Evolutionary conservation across 2,329 filamentous ascomycete genomes (phyloP).

Genomic region (Aspergillus arachidicola): DNA sequence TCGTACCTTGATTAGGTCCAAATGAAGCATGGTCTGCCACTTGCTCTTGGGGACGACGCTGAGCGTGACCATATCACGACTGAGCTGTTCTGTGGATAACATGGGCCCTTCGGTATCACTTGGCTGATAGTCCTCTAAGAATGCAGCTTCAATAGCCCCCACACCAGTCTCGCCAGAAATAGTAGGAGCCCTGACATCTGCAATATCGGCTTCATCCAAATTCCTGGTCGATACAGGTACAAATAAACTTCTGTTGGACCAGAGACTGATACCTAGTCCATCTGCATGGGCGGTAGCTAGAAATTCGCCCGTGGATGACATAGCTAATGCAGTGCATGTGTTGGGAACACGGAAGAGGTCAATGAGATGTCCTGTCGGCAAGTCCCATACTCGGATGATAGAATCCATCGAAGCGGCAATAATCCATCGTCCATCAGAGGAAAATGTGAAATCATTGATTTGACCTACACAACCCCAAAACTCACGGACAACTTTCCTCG

Average conservation of each 20-base stretch:
- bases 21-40: constrained; percentile 92
- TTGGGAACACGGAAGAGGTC: constrained; percentile 82
- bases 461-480: constrained; percentile 77
- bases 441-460: constrained; percentile 85
- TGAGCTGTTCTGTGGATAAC: constrained; percentile 72
- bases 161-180: constrained; percentile 80
- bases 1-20: constrained; percentile 74
- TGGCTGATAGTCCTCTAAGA: constrained; percentile 57
- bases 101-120: constrained; percentile 57
- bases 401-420: constrained; percentile 82
- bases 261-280: constrained; percentile 85
- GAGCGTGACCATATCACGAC: constrained; percentile 79
- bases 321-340: constrained; percentile 80
- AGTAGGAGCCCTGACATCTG: constrained; percentile 67
- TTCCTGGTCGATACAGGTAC: constrained; percentile 83
- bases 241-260: constrained; percentile 93
- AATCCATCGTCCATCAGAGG: constrained; percentile 90
- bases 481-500: constrained; percentile 87
- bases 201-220: constrained; percentile 76
- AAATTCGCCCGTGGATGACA: constrained; percentile 89
- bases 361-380: constrained; percentile 92
- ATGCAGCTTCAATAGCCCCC: constrained; percentile 74
- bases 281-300: constrained; percentile 86
- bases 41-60: constrained; percentile 85
- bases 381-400: constrained; percentile 85